A percentile compares a stretch with the other conserved stretches of the same genome.
phyloP scores from a whole-genome alignment of 441 rosid species.

The Capsella rubella region DNA sequence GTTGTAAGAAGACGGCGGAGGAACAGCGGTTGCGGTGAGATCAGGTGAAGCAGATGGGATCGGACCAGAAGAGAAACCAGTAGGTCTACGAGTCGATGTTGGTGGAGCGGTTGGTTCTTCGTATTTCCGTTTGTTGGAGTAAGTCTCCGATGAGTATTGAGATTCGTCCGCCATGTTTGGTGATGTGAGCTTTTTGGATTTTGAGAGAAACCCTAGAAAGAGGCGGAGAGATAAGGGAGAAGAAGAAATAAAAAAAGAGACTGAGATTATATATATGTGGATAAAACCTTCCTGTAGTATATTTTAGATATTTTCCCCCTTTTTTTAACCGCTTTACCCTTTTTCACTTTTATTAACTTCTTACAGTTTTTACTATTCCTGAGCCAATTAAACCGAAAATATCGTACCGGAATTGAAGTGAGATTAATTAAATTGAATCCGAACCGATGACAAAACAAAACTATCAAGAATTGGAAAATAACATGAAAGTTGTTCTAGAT shows the following conservation, averaged over 20 bases:
- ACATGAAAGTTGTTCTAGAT: too few species aligned
- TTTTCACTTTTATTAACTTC: neutral
- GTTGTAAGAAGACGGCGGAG: constrained; percentile 66
- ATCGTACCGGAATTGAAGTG: too few species aligned
- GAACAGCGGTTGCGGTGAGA: constrained; percentile 39
- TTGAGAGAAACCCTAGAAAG: constrained; percentile 65
- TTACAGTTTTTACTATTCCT: neutral
- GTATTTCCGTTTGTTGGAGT: constrained; percentile 74
- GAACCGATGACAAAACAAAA: too few species aligned
- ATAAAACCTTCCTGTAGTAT: too few species aligned
- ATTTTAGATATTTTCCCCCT: neutral
- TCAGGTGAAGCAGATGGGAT: constrained; percentile 59
- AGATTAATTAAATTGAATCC: too few species aligned
- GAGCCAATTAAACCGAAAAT: too few species aligned
- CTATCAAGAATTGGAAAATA: too few species aligned
- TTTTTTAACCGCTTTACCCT: neutral
- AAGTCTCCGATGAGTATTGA: constrained; percentile 65
- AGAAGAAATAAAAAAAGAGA: neutral
- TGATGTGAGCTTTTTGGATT: neutral
- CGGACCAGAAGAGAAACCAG: constrained; percentile 81
- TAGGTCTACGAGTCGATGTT: constrained; percentile 62
- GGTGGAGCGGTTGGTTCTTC: constrained; percentile 71
- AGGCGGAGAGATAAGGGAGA: constrained; percentile 35
- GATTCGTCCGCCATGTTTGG: constrained; percentile 85
- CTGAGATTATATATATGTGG: constrained; percentile 1